Conservation (phyloP, 768 basidiomycete species). For the Termitomyces sp. region DNA sequence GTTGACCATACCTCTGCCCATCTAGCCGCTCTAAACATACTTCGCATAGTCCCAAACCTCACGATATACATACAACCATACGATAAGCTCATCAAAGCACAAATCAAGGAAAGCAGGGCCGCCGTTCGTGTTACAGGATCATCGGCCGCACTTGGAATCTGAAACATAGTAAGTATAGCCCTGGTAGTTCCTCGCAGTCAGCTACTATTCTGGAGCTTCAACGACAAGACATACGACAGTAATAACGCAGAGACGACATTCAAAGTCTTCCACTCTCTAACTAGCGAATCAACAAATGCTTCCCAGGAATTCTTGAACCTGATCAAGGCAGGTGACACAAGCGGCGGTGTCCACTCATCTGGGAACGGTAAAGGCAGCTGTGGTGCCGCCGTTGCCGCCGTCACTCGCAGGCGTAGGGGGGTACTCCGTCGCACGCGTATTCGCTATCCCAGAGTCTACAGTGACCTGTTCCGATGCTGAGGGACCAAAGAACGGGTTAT, state of each 20-base stretch:
- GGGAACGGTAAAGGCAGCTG: constrained; percentile 40
- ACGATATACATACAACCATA: constrained; percentile 76
- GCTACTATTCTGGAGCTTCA: not conserved
- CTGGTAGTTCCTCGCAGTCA: constrained; percentile 26
- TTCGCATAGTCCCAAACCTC: constrained; percentile 68
- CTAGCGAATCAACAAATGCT: constrained; percentile 62
- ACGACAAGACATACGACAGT: constrained; percentile 32
- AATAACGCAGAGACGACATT: constrained; percentile 71
- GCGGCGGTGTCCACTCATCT: constrained; percentile 49
- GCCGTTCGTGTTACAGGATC: constrained; percentile 63
- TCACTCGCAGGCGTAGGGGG: constrained; percentile 4
- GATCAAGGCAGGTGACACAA: constrained; percentile 59
- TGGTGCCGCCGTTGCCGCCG: constrained; percentile 11
- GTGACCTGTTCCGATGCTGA: constrained; percentile 10
- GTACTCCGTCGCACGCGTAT: constrained; percentile 6
- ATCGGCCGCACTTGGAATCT: constrained; percentile 45
- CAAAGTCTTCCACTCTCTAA: constrained; percentile 71
- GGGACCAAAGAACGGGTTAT: constrained; percentile 10
- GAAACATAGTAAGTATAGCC: constrained; percentile 69
- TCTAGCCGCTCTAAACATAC: constrained; percentile 64
- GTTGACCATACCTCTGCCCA: constrained; percentile 59
- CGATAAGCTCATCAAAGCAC: constrained; percentile 64
- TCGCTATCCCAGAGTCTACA: constrained; percentile 5
- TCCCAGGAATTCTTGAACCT: constrained; percentile 54
- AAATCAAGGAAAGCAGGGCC: constrained; percentile 62